Evolutionary conservation across 495 filamentous ascomycete genomes (phyloP).

Genomic region (Neurospora pannonica): DNA sequence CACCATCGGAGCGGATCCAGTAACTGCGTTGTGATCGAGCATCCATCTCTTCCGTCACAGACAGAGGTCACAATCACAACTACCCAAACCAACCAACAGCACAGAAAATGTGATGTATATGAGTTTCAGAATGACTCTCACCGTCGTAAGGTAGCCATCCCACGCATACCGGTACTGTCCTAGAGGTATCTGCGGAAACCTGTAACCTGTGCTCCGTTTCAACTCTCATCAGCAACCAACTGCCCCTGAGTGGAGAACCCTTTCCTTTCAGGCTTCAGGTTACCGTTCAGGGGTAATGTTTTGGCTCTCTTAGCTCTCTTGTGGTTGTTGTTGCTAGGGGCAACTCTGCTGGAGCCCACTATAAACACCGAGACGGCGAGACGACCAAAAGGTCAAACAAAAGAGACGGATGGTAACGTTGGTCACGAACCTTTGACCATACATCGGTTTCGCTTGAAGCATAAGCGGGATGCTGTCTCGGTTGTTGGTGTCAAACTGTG

Average conservation of each 20-base stretch:
- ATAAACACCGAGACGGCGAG: neutral
- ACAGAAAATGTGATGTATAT: neutral
- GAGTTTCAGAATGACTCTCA: neutral
- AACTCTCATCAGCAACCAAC: neutral
- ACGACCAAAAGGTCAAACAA: neutral
- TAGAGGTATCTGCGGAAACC: neutral
- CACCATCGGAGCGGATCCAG: neutral
- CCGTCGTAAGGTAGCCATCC: neutral
- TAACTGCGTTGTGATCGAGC: neutral
- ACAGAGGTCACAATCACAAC: neutral
- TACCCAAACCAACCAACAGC: neutral
- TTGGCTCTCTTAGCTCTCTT: neutral
- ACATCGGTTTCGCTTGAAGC: neutral
- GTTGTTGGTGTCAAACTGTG: neutral
- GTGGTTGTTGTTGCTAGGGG: neutral
- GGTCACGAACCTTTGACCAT: no score
- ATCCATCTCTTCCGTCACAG: neutral
- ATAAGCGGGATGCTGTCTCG: neutral
- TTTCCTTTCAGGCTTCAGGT: neutral
- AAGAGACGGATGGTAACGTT: no score
- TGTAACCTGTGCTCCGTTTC: neutral
- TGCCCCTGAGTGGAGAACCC: neutral
- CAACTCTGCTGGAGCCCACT: neutral
- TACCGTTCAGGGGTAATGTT: neutral
- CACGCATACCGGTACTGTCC: neutral